phyloP scores from a whole-genome alignment of 129 eudicot genomes.

The Saposhnikovia divaricata region DNA sequence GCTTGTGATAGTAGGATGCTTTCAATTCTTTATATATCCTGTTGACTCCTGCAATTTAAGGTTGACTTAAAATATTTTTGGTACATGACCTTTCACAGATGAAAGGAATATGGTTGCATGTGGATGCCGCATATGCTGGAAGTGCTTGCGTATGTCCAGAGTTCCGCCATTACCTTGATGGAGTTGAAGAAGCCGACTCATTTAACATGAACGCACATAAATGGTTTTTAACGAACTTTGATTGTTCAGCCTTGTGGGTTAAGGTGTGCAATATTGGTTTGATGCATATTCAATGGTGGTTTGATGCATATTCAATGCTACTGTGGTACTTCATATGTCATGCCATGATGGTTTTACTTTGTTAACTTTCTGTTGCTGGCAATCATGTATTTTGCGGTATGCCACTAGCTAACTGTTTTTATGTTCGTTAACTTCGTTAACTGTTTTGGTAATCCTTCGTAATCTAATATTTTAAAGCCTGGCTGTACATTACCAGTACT shows the following conservation, averaged over 20 bases:
- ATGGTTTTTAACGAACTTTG: slow-evolving; percentile 92
- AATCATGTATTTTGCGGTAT: neutral
- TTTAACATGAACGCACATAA: slow-evolving; percentile 95
- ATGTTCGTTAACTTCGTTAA: neutral
- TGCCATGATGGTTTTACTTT: neutral
- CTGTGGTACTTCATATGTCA: neutral
- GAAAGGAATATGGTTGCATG: slow-evolving; percentile 76
- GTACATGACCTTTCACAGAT: slow-evolving; percentile 40
- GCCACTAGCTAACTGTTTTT: neutral
- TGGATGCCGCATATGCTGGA: slow-evolving; percentile 99
- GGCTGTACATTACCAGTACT: neutral
- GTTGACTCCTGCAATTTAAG: slow-evolving; percentile 4
- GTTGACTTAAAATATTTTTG: neutral
- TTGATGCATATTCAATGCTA: slow-evolving; percentile 1
- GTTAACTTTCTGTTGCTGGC: neutral
- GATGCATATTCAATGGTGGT: neutral
- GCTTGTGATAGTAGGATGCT: neutral
- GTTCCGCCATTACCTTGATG: slow-evolving; percentile 69
- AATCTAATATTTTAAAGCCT: neutral
- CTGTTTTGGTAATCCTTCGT: neutral
- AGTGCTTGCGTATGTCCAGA: slow-evolving; percentile 97
- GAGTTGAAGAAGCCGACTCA: slow-evolving; percentile 89
- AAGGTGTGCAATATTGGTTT: slow-evolving; percentile 38
- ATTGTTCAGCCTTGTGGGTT: slow-evolving; percentile 94
- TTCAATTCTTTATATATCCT: neutral